phyloP scores from a whole-genome alignment of 2,329 filamentous ascomycete species.

The Aplosporella prunicola region DNA sequence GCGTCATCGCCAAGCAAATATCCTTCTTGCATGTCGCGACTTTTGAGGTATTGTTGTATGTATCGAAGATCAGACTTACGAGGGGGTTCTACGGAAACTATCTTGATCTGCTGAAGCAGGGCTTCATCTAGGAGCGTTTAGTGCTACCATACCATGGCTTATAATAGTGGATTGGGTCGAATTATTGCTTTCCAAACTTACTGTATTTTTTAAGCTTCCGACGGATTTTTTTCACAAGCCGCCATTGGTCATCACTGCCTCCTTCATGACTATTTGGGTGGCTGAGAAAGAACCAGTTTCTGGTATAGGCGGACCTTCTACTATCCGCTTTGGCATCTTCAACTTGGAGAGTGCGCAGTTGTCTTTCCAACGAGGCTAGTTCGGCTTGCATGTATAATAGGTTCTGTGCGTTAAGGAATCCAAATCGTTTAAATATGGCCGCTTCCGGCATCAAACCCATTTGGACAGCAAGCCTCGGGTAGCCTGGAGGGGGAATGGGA shows the following conservation, averaged over 20 bases:
- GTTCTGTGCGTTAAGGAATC: not conserved
- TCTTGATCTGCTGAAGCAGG: slow-evolving; percentile 10
- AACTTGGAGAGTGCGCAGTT: not conserved
- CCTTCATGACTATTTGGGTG: not conserved
- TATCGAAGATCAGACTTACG: slow-evolving; percentile 8
- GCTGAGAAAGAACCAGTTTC: not conserved
- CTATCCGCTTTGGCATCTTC: not conserved
- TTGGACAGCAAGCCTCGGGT: not conserved
- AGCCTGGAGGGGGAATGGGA: not conserved
- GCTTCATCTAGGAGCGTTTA: slow-evolving; percentile 1
- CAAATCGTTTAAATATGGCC: slow-evolving; percentile 2
- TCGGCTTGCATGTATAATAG: slow-evolving; percentile 4
- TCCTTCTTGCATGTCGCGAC: not conserved
- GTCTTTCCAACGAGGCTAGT: not conserved
- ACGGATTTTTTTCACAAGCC: not conserved
- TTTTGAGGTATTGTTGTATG: slow-evolving; percentile 12
- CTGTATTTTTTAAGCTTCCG: slow-evolving; percentile 5
- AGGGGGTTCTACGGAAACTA: slow-evolving; percentile 6
- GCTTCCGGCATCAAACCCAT: not conserved
- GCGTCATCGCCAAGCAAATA: slow-evolving; percentile 6
- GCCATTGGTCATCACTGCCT: not conserved
- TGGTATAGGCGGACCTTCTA: not conserved
- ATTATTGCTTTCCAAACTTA: not conserved
- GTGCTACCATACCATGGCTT: too few relatives aligned
- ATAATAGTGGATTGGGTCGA: too few relatives aligned